These are phyloP conservation scores for Silene conica DNA, from an alignment of 148 eudicot genomes.

Conservation along the genomic window DNA sequence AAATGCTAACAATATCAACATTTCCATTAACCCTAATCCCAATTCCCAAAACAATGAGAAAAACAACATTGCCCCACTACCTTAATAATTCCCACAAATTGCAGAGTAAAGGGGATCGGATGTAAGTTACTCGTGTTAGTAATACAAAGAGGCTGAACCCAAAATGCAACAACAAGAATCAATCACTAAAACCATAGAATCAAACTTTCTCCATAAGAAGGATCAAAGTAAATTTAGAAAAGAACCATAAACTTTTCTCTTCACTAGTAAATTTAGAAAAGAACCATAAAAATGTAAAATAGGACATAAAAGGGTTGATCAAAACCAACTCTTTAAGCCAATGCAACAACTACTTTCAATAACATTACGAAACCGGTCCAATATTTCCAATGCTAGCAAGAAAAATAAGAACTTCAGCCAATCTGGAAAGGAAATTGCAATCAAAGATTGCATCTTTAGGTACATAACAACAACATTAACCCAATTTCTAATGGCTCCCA, in stretches of 20 bases:
- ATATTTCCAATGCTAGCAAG: neutral
- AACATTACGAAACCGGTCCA: neutral
- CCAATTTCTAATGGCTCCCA: too few species aligned
- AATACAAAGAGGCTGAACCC: too few species aligned
- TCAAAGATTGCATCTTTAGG: neutral
- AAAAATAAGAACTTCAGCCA: neutral
- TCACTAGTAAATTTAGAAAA: neutral
- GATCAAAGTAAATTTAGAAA: too few species aligned
- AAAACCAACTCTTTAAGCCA: neutral
- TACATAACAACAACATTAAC: neutral
- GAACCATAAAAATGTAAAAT: neutral
- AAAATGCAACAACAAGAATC: neutral
- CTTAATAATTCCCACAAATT: too few species aligned
- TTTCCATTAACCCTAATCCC: slow-evolving; percentile 18
- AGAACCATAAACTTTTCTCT: too few species aligned
- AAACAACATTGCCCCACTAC: too few species aligned
- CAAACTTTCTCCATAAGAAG: neutral
- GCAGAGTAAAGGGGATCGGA: neutral
- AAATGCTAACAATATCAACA: too few species aligned
- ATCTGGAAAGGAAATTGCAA: neutral
- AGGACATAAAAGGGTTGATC: neutral
- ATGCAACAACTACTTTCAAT: neutral
- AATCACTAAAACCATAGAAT: neutral
- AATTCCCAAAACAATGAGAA: slow-evolving; percentile 1
- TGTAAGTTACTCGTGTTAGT: neutral